Conservation (phyloP, 129 eudicot genomes). For the Escallonia herrerae region DNA sequence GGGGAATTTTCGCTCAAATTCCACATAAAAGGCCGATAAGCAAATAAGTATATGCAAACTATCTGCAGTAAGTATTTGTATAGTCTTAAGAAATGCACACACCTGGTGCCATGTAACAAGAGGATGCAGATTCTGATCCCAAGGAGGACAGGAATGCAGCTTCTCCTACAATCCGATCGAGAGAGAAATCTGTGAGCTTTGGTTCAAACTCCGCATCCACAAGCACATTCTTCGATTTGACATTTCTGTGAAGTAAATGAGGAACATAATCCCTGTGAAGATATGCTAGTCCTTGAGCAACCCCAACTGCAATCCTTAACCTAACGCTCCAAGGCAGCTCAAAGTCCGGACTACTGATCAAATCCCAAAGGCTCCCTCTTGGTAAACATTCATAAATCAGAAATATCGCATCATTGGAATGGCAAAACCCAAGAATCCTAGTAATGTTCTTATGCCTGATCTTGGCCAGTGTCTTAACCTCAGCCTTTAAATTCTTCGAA, state of each 20-base stretch:
- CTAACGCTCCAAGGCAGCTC: constrained; percentile 65
- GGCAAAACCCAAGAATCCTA: constrained; percentile 74
- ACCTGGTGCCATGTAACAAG: constrained; percentile 91
- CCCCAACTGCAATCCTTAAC: constrained; percentile 67
- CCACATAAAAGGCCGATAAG: too few relatives aligned
- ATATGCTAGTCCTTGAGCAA: constrained; percentile 85
- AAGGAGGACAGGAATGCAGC: constrained; percentile 46
- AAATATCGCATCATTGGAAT: constrained; percentile 56
- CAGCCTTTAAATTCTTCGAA: constrained; percentile 53
- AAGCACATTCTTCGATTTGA: constrained; percentile 72
- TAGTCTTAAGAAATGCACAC: constrained; percentile 6
- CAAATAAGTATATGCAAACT: not conserved
- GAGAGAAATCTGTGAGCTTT: constrained; percentile 69
- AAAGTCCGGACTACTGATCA: constrained; percentile 43
- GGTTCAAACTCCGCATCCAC: constrained; percentile 64
- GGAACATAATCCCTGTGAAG: constrained; percentile 76
- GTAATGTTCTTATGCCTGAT: constrained; percentile 66
- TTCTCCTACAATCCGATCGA: constrained; percentile 73
- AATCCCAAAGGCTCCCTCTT: constrained; percentile 79
- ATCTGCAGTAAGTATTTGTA: not conserved
- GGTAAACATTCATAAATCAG: constrained; percentile 70
- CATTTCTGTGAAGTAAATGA: constrained; percentile 66
- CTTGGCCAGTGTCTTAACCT: constrained; percentile 71
- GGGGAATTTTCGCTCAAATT: too few relatives aligned
- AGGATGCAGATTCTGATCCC: constrained; percentile 39